Base-by-base conservation (phyloP, 805 yeast species). In the Saturnispora ahearnii region DNA sequence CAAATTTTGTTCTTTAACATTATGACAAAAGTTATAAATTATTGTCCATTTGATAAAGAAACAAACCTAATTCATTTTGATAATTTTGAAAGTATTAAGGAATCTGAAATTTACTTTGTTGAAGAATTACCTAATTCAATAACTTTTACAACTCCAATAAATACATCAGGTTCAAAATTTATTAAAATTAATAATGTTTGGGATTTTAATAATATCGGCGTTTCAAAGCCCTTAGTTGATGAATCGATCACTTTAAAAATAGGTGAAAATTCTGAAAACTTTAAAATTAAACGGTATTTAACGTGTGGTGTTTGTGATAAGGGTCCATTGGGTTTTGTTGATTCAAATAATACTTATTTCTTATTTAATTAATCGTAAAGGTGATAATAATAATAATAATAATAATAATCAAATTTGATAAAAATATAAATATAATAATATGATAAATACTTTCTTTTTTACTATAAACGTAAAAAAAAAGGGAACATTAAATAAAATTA, bases 171-270 rank as follows among this genome's bases (percentile, higher is more conserved):
- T n/a, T 33, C 24, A 5, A 13, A n/a, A 31, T 46, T 47, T 11
- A 30, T 33, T 41, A 58, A 67, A 29, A 67, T 82, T 1, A 58
- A 65, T 2, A 87, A 83, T 57, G 79, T 81, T 48, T 85, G 93
- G 93, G 85, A 78, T 54, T 85, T 85, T 57, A 90, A 85, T 54
- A 85, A 85, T 58, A 76, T 85, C 43, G 90, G 88, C 1, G 91
- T 85, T 2, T 82, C 89, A 1, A 73, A 73, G 44, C 68, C 67
- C 10, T 48, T 45, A 2, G 10, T 34, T 7, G 29, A 24, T 15
- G 50, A 49, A 34, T 22, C 43, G 26, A 44, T 45, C 9, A 42
- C 18, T 24, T 21, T 53, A 4, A 55, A 53, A n/a, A 53, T 48
- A 12, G 52, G 52, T 6, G 50, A 47, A 24, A 55, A 57, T 1